A percentile compares a stretch with the other conserved stretches of the same genome.
These are phyloP conservation scores for Achaetomium macrosporum DNA, from an alignment of 2,329 filamentous ascomycete species.

Conservation along the genomic window DNA sequence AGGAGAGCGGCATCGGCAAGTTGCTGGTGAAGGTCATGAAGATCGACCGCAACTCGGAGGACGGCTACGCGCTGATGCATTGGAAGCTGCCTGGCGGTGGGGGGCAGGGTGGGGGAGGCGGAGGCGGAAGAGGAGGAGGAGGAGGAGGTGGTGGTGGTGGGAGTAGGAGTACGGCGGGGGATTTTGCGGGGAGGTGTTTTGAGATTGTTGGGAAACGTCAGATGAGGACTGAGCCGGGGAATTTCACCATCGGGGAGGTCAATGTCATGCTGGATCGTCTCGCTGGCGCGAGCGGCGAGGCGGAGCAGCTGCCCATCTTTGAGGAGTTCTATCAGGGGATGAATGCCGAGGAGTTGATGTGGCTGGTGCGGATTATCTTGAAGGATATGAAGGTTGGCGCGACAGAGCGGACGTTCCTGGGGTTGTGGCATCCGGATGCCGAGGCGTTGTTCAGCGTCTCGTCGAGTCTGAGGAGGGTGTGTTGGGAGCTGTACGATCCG, in stretches of 20 bases:
- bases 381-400: slow-evolving; percentile 70
- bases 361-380: slow-evolving; percentile 89
- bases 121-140: background rate
- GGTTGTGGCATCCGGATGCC: slow-evolving; percentile 74
- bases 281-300: slow-evolving; percentile 68
- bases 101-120: slow-evolving; percentile 36
- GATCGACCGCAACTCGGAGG: slow-evolving; percentile 84
- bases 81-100: slow-evolving; percentile 76
- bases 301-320: slow-evolving; percentile 77
- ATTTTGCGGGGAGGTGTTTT: slow-evolving; percentile 85
- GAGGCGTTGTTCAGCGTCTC: slow-evolving; percentile 82
- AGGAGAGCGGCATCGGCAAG: slow-evolving; percentile 86
- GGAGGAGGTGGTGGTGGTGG: slow-evolving; percentile 3
- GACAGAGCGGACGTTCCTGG: slow-evolving; percentile 81
- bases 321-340: slow-evolving; percentile 80
- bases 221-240: slow-evolving; percentile 64
- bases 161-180: slow-evolving; percentile 67
- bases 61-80: slow-evolving; percentile 76
- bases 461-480: slow-evolving; percentile 82
- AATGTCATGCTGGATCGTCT: slow-evolving; percentile 79
- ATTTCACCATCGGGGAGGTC: slow-evolving; percentile 83
- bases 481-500: slow-evolving; percentile 84
- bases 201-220: slow-evolving; percentile 81
- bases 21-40: slow-evolving; percentile 88
- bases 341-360: slow-evolving; percentile 90